Evolutionary conservation across 176 grass and related monocot genomes (phyloP).

Genomic region (Rhynchospora pubera): DNA sequence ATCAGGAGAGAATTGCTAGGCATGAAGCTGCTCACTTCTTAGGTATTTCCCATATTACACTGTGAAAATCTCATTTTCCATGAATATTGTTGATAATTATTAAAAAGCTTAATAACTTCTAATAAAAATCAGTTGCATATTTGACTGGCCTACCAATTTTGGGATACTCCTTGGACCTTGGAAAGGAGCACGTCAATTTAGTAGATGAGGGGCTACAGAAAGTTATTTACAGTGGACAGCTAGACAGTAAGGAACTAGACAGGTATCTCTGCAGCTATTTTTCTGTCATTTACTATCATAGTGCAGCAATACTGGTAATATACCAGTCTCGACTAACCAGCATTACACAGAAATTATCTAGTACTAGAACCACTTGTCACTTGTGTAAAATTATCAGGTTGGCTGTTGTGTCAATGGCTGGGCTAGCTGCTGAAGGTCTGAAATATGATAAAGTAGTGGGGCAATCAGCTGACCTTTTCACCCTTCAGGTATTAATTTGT

Average conservation of each 20-base stretch:
- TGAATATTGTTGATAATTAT: neutral
- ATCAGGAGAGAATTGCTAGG: constrained; percentile 85
- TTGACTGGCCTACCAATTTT: constrained; percentile 81
- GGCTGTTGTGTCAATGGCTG: constrained; percentile 82
- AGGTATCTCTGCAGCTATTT: constrained; percentile 29
- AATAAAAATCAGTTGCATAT: constrained; percentile 55
- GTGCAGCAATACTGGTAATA: neutral
- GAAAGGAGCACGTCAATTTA: constrained; percentile 94
- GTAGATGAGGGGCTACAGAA: constrained; percentile 66
- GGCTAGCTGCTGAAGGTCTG: constrained; percentile 85
- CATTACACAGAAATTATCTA: neutral
- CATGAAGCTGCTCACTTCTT: constrained; percentile 97
- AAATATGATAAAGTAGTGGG: constrained; percentile 88
- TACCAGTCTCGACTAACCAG: neutral
- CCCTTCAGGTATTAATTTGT: constrained; percentile 48
- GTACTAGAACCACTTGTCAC: no score
- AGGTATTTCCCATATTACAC: constrained; percentile 20
- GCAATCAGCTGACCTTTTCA: constrained; percentile 83
- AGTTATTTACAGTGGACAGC: constrained; percentile 80
- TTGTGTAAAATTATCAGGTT: constrained; percentile 32
- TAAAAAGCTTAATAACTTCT: neutral
- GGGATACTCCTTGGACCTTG: constrained; percentile 92
- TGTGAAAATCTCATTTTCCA: neutral
- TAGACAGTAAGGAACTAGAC: constrained; percentile 76
- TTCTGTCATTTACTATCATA: neutral